phyloP scores from a whole-genome alignment of 371 early-diverging fungal genomes.

The Mucor ambiguus region DNA sequence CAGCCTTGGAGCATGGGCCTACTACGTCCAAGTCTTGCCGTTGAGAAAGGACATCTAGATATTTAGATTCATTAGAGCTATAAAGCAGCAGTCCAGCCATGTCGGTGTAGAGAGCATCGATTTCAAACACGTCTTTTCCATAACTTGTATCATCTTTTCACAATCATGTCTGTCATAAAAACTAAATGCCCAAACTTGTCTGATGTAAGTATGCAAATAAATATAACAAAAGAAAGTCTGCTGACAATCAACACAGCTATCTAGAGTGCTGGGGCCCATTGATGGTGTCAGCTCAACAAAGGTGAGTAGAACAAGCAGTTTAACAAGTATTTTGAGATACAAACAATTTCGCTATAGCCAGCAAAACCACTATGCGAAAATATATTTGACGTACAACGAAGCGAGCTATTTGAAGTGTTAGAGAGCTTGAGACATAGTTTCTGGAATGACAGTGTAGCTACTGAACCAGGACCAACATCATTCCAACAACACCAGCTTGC shows the following conservation, averaged over 20 bases:
- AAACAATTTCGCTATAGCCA: not conserved
- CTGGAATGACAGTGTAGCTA: constrained; percentile 15
- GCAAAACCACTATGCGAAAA: constrained; percentile 34
- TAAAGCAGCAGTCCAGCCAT: not conserved
- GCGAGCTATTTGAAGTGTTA: constrained; percentile 24
- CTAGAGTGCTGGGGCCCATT: not conserved
- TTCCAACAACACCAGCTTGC: not conserved
- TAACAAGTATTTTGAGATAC: not conserved
- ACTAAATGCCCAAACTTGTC: constrained; percentile 2
- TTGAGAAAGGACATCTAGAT: not conserved
- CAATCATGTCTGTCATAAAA: constrained; percentile 1
- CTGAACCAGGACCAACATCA: not conserved
- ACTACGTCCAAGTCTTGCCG: not conserved
- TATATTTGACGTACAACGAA: constrained; percentile 34
- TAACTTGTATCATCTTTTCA: not conserved
- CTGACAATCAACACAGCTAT: not conserved
- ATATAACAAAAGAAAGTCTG: not conserved
- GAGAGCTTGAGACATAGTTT: constrained; percentile 22
- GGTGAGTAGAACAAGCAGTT: not conserved
- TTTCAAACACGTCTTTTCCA: not conserved
- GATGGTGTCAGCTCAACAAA: not conserved
- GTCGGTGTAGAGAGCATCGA: not conserved
- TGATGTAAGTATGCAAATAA: not conserved
- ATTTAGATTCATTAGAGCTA: not conserved
- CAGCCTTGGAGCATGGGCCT: not conserved